Base-by-base conservation (phyloP, 768 basidiomycete genomes). In the Rhodocollybia butyracea region DNA sequence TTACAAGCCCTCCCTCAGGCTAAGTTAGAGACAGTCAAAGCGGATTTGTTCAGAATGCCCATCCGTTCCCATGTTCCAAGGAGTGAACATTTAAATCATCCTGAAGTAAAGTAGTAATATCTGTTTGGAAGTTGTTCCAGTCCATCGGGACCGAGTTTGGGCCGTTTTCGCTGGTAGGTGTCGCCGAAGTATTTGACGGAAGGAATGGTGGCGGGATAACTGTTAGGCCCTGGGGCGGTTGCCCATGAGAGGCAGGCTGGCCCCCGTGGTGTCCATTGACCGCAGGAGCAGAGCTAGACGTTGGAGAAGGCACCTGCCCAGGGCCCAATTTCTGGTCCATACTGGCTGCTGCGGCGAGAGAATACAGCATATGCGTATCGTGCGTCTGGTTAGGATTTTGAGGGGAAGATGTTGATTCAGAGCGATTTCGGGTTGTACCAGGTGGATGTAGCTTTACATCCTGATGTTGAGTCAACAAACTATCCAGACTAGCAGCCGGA, bases 41-140 rank as follows among this genome's bases (percentile, higher is more conserved):
- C n/a, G n/a, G n/a, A n/a, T n/a, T n/a, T n/a, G 15, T n/a, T 50
- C 30, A 58, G 39, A 58, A 54, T 12, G 57, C 57, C 57, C 57
- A 58, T 22, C 57, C 57, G 40, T 58, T 51, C 22, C 51, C 57
- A 11, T 43, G 52, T 24, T 58, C 45, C 30, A 54, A 51, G 13
- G 54, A 13, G 32, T 58, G 52, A 13, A 19, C 36, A 13, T 34
- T 46, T 27, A 52, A 47, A 47, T 54, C 57, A 39, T 58, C 52
- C 52, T 54, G 52, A 21, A 58, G 31, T 8, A 58, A 29, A 5
- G 46, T 48, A 22, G 51, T 46, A 15, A 58, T 51, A 36, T 58
- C 57, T 26, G 43, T 53, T 13, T 58, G 52, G 26, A 54, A 58
- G 34, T 54, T 46, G 29, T 41, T 58, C 57, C 57, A 58, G 27